Conservation (phyloP, 345 rosid species). For the Brassica carinata region DNA sequence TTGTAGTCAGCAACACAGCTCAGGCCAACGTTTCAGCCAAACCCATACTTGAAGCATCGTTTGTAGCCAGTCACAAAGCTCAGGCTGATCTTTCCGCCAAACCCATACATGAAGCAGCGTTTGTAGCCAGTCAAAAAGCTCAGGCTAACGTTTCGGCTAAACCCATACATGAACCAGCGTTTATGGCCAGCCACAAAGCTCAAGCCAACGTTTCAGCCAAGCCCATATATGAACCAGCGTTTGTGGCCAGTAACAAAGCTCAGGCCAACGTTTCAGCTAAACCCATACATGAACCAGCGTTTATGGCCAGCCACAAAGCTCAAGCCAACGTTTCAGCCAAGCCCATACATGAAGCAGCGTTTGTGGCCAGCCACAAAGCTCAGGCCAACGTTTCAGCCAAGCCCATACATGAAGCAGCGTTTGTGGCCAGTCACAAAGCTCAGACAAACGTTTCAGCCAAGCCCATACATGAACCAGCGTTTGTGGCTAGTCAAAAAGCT, state of each 20-base stretch:
- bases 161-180: conserved; percentile 3
- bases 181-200: conserved; percentile 32
- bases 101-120: neutral
- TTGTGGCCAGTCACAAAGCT: conserved; percentile 32
- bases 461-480: conserved; percentile 44
- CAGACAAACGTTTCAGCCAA: conserved; percentile 29
- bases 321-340: neutral
- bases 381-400: neutral
- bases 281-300: conserved; percentile 44
- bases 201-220: conserved; percentile 29
- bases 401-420: conserved; percentile 3
- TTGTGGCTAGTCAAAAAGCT: neutral
- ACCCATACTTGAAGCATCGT: conserved; percentile 44
- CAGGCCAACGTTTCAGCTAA: conserved; percentile 29
- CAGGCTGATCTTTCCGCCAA: neutral
- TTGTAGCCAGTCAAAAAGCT: neutral
- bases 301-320: conserved; percentile 11
- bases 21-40: conserved; percentile 29
- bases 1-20: conserved; percentile 22
- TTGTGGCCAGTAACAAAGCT: neutral
- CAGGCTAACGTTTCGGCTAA: neutral
- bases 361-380: neutral
- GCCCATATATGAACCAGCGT: conserved; percentile 44
- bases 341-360: neutral
- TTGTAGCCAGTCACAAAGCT: conserved; percentile 13